A percentile compares a stretch with the other conserved stretches of the same genome.
phyloP scores from a whole-genome alignment of 2,329 filamentous ascomycete genomes.

The Hawksworthiomyces lignivorus region DNA sequence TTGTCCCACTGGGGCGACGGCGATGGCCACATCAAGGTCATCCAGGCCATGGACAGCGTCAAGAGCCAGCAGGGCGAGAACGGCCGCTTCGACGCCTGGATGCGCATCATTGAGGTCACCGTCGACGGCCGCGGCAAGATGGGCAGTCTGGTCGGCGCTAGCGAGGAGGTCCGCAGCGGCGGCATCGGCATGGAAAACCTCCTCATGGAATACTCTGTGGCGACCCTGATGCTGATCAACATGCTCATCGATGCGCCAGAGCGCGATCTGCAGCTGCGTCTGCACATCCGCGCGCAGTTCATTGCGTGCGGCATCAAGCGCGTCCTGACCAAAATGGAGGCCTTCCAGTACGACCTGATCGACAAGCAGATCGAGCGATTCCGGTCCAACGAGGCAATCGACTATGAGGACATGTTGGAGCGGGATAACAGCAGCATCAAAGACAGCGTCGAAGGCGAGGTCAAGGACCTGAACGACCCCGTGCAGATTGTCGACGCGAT shows the following conservation, averaged over 20 bases:
- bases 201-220: constrained; percentile 97
- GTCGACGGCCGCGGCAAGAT: constrained; percentile 97
- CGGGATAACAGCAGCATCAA: constrained; percentile 84
- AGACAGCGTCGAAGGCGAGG: constrained; percentile 76
- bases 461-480: constrained; percentile 88
- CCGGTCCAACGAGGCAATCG: constrained; percentile 88
- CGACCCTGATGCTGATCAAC: constrained; percentile 90
- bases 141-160: constrained; percentile 94
- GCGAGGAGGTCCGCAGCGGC: constrained; percentile 89
- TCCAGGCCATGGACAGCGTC: constrained; percentile 86
- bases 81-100: constrained; percentile 95
- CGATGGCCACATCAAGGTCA: constrained; percentile 83
- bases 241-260: constrained; percentile 92
- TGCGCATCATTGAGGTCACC: constrained; percentile 95
- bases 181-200: constrained; percentile 98
- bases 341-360: constrained; percentile 95
- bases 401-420: constrained; percentile 96
- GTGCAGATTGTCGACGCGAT: constrained; percentile 92
- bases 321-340: constrained; percentile 93
- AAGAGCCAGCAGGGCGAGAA: constrained; percentile 85
- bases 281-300: constrained; percentile 93
- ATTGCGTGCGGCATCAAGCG: constrained; percentile 93
- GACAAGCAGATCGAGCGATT: constrained; percentile 97
- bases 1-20: constrained; percentile 86
- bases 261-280: constrained; percentile 78